phyloP scores from a whole-genome alignment of 108 stramenopile genomes.

The Skeletonema tropicum region DNA sequence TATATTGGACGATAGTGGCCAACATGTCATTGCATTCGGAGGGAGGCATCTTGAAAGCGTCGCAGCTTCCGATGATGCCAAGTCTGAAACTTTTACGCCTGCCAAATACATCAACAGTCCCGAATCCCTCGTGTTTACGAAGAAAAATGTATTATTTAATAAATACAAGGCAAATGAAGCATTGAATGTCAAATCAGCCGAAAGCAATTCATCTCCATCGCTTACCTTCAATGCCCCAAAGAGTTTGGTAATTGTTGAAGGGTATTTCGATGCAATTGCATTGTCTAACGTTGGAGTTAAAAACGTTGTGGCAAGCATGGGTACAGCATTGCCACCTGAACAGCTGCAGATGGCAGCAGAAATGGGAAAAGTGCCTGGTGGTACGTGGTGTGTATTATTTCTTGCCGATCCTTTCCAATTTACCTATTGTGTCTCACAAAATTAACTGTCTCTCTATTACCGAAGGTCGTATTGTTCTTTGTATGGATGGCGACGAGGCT shows the following conservation, averaged over 20 bases:
- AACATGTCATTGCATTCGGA: conserved; percentile 75
- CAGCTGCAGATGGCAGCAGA: conserved; percentile 71
- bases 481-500: conserved; percentile 90
- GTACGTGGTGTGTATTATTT: conserved; percentile 29
- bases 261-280: conserved; percentile 93
- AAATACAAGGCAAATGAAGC: conserved; percentile 55
- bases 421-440: not conserved
- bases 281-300: conserved; percentile 79
- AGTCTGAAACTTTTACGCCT: conserved; percentile 26
- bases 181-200: not conserved
- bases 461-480: conserved; percentile 70
- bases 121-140: conserved; percentile 84
- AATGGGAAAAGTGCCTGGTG: conserved; percentile 43
- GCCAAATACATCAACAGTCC: conserved; percentile 96
- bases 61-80: conserved; percentile 19
- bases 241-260: conserved; percentile 86
- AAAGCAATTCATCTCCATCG: not conserved
- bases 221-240: conserved; percentile 8
- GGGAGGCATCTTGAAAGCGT: conserved; percentile 60
- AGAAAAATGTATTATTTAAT: conserved; percentile 84
- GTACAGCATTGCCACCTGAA: conserved; percentile 80
- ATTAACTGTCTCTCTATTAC: conserved; percentile 1
- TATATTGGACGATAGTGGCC: conserved; percentile 73
- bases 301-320: conserved; percentile 88
- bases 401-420: not conserved